Evolutionary conservation across 1,284 basidiomycete species (phyloP), one percentile per base, ranked within the genome.

Genomic region (Sporisorium scitamineum): DNA sequence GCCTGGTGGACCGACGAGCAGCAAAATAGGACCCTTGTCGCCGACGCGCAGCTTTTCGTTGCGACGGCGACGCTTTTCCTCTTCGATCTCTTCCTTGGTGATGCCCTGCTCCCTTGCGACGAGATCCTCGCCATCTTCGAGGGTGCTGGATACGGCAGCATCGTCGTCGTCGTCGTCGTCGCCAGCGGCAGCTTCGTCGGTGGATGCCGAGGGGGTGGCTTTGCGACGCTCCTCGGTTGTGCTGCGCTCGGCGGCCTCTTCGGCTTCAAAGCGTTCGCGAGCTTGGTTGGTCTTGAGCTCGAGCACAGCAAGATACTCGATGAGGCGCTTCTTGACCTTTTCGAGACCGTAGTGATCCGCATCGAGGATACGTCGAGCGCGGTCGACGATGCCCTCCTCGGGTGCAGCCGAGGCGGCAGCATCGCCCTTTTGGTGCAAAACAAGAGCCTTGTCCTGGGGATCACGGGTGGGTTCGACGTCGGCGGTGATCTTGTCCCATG

Each of bases 11-110:
- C 76, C 72, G 42, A 87, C 90, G 63, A 88, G 92, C 89, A 95
- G 85, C 18, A 95, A 87, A 67, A 95, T 95, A 0, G 94, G 94
- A 0, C 92, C 94, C 79, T 92, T 76, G 63, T 82, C 79, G 27
- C 61, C 66, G 13, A 80, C 73, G 26, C 63, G 62, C 50, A 77
- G 42, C 68, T 65, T 79, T 52, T 76, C 74, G 57, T 74, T 76
- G 45, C 67, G 70, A 32, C 68, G 68, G 10, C 70, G 67, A 8
- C 64, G 62, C 54, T 59, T 58, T 60, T 73, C 78, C 31, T 64
- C 45, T 22, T 77, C 70, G 24, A 70, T 54, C 34, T 74, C 70
- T 24, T 73, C 70, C 50, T 70, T 66, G 14, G 65, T 66, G 48
- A 66, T 61, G 44, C 66, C 70, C 26, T 70, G 72, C 37, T 61